Conservation (phyloP, 148 eudicot species). For the Cornus kousa region DNA sequence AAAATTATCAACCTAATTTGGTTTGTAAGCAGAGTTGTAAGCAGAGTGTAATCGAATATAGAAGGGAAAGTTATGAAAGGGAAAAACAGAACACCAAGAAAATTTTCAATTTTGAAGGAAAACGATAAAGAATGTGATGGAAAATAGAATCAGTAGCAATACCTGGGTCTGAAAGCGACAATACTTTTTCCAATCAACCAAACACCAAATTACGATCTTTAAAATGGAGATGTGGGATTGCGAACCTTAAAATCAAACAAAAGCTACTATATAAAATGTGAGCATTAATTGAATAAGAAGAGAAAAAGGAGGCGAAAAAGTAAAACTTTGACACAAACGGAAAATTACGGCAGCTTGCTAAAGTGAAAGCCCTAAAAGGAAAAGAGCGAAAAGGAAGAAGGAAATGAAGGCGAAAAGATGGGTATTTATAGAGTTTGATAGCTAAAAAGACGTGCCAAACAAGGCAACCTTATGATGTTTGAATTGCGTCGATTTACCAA, state of each 20-base stretch:
- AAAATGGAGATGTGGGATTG: background rate
- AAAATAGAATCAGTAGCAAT: background rate
- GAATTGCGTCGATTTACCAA: background rate
- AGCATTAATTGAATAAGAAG: background rate
- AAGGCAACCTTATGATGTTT: slow-evolving; percentile 16
- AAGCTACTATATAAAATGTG: too few species aligned
- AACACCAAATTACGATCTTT: background rate
- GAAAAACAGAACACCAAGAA: background rate
- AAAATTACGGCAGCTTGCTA: background rate
- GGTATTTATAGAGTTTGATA: slow-evolving; percentile 19
- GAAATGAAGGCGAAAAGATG: background rate
- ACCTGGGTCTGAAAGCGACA: background rate
- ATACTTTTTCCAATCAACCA: background rate
- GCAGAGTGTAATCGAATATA: background rate
- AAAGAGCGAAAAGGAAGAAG: slow-evolving; percentile 13
- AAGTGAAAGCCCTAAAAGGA: background rate
- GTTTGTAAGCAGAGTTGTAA: too few species aligned
- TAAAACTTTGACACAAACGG: background rate
- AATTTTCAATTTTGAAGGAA: background rate
- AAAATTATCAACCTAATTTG: background rate
- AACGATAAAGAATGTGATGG: background rate
- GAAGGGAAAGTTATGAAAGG: background rate
- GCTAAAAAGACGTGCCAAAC: slow-evolving; percentile 22
- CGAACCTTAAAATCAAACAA: background rate
- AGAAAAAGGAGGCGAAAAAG: background rate